Evolutionary conservation across 768 basidiomycete species (phyloP), one percentile per base, ranked within the genome.

Genomic region (Cystobasidium onofrii): DNA sequence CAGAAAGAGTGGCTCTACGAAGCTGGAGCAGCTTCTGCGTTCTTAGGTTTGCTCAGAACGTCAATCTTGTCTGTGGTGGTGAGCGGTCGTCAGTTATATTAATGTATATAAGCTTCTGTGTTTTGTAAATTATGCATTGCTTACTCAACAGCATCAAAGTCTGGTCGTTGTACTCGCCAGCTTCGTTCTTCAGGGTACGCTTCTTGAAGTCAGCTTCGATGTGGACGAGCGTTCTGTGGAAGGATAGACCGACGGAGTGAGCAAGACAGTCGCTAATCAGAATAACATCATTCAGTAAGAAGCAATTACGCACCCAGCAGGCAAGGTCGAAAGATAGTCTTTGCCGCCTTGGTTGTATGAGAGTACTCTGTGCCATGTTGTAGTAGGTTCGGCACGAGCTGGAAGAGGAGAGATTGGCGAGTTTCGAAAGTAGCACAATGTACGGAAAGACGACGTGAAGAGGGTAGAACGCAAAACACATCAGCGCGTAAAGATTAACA

Each of bases 181-280:
- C 69, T 13, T 71, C 69, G 43, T 43, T 46, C 69, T 71, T 71
- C 6, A 57, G 31, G 7, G 39, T 39, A 44, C 88, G 86, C 27
- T 92, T 80, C 80, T 91, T 90, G 72, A 85, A 91, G 77, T 83
- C 84, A 31, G 90, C 87, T 80, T 93, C 91, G 31, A 90, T 89
- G 75, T 87, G 92, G 20, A 93, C 90, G 74, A 83, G 87, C 62
- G 85, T 82, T 1, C 76, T 77, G 64, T 20, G 20, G 52, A 29
- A 20, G 7, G 52, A 10, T 6, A n/a, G 27, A n/a, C 18, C n/a
- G n/a, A 54, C 10, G 27, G 27, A 29, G 4, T 6, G n/a, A 7
- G 52, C 52, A 20, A 4, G 4, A 7, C 20, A n/a, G 52, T 20
- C n/a, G 18, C 18, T 7, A n/a, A n/a, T 6, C 61, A 7, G 31